Evolutionary conservation across 331 rosid genomes (phyloP), one percentile per base, ranked within the genome.

Genomic region (Arachis monticola): DNA sequence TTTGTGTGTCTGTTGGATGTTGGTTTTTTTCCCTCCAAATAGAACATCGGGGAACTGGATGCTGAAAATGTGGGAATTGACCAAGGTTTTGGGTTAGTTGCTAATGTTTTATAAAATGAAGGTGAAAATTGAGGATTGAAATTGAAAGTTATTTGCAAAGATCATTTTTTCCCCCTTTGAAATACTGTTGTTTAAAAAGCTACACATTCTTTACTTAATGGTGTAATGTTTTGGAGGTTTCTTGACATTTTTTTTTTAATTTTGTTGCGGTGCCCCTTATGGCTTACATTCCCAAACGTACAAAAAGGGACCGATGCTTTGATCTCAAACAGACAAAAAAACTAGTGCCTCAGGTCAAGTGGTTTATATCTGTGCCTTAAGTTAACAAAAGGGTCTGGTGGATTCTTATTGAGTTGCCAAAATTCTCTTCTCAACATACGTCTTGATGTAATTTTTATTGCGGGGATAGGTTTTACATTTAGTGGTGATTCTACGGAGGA

Each of bases 61-160:
- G 64, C 42, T 64, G 14, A n/a, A 7, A 46, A 22, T 27, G 50
- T 31, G 79, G 27, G 60, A 57, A 66, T 65, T 38, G 7, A 38
- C 5, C 13, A 2, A 3, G 8, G 8, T 60, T 66, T 42, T 9
- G 14, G 2, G 47, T 67, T 8, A 1, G 38, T 70, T 74, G 14
- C 51, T 8, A 53, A 35, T 76, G 67, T 65, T 67, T 10, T 2
- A 5, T 53, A 4, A 3, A 13, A 22, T 12, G 44, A 60, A 7
- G 6, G 50, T 66, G 9, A 30, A 79, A 32, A 5, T 64, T 55
- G 70, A 62, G 14, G 56, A 12, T 51, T 51, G 56, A 51, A 61
- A 42, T 64, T 41, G 32, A 41, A 41, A 8, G 30, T 64, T 63
- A 5, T 60, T 3, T 71, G 2, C 7, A 8, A 59, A 45, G 27